Base-by-base conservation (phyloP, 257 asterid species). In the Ballota nigra region DNA sequence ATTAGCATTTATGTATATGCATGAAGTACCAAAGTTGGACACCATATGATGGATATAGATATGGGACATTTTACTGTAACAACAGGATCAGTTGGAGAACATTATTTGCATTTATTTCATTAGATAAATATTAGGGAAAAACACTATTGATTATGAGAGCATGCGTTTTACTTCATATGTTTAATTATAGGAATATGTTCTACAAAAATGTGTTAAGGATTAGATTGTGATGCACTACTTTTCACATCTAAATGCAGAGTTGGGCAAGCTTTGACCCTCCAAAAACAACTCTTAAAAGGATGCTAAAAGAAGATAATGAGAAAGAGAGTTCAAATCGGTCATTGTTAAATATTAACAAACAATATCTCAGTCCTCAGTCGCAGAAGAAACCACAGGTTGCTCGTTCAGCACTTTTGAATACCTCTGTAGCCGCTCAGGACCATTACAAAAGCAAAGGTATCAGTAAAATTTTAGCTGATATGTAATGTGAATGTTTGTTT, bases 281-380 rank as follows among this genome's bases (percentile, higher is more conserved):
- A 11, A 91, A 88, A 82, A 87, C 96, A 75, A 91, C 96, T 60
- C 88, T 94, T 4, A 85, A 86, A 79, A 85, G 99, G 83, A 80
- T 84, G 63, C 79, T 84, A 70, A 86, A 83, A 74, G 88, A 77
- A 75, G 88, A 89, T 63, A 47, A 15, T 74, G 83, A 76, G 68
- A 80, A 82, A 71, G 78, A 76, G 38, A 78, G 84, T 78, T 69
- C 87, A 65, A 83, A 29, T 59, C 86, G 75, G 40, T 81, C 88
- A 73, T 72, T 77, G 52, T 53, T 70, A 74, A 80, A 80, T 45
- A 72, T 76, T 62, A 87, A 84, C 68, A 78, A 82, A 72, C 89
- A 79, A 63, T 77, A 70, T 77, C 78, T 71, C 73, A 75, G 79
- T 74, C 79, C 85, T 80, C 84, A 68, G 68, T 74, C 65, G n/a